Evolutionary conservation across 352 stramenopile species (phyloP).

Genomic region (Plasmopara viticola): DNA sequence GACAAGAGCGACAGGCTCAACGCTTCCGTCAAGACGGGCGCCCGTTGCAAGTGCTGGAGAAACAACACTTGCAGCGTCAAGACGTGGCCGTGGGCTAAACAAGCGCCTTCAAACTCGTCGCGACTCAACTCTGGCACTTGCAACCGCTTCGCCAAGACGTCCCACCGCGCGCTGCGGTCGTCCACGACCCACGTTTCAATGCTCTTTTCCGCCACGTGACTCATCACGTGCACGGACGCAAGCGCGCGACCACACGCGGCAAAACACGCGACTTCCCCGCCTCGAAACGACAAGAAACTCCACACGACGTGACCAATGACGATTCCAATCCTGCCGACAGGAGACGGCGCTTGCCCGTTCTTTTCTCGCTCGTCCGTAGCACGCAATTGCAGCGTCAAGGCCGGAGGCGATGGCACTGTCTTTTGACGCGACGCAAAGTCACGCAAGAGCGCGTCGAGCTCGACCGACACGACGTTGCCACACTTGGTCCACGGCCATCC

Average conservation of each 20-base stretch:
- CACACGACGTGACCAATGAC: conserved; percentile 63
- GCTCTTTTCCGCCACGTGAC: conserved; percentile 67
- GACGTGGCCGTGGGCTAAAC: conserved; percentile 63
- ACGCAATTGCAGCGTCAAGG: too few species aligned
- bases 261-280: conserved; percentile 71
- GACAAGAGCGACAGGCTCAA: conserved; percentile 63
- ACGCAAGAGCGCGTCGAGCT: conserved; percentile 71
- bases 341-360: conserved; percentile 3
- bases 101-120: conserved; percentile 71
- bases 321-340: conserved; percentile 48
- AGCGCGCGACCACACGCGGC: conserved; percentile 64
- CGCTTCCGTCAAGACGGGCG: conserved; percentile 56
- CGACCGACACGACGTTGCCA: conserved; percentile 77
- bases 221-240: conserved; percentile 80
- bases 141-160: conserved; percentile 46
- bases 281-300: conserved; percentile 75
- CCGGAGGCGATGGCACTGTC: conserved; percentile 4
- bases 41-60: conserved; percentile 57
- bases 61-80: conserved; percentile 78
- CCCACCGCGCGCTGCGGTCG: conserved; percentile 57
- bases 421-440: conserved; percentile 73
- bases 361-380: too few species aligned
- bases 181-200: conserved; percentile 85
- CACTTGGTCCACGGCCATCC: conserved; percentile 47
- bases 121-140: conserved; percentile 76